phyloP scores from a whole-genome alignment of 345 rosid species.

The Populus deltoides region DNA sequence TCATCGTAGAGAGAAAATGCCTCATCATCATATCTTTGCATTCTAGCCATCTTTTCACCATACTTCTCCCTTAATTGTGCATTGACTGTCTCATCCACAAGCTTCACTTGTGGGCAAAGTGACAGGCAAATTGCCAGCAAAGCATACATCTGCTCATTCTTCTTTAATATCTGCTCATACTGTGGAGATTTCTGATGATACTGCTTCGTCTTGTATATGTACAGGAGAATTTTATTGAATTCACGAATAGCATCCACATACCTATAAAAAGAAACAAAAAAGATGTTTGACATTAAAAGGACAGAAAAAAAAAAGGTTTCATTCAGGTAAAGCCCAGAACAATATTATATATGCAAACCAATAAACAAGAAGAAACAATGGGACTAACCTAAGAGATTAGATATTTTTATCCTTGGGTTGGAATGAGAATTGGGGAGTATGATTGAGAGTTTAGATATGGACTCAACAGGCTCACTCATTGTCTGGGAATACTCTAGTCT shows the following conservation, averaged over 20 bases:
- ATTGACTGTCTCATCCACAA: conserved; percentile 87
- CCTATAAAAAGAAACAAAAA: conserved; percentile 33
- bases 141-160: conserved; percentile 99
- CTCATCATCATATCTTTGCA: conserved; percentile 92
- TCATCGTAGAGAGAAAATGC: conserved; percentile 82
- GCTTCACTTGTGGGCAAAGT: conserved; percentile 88
- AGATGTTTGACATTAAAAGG: conserved; percentile 8
- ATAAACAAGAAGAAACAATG: background rate
- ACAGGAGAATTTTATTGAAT: conserved; percentile 87
- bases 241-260: conserved; percentile 94
- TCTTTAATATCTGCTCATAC: conserved; percentile 91
- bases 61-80: conserved; percentile 88
- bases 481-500: background rate
- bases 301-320: background rate
- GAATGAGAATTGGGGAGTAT: background rate
- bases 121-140: conserved; percentile 78
- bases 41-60: conserved; percentile 93
- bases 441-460: background rate
- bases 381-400: background rate
- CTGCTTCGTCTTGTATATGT: conserved; percentile 92
- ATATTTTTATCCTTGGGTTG: background rate
- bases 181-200: conserved; percentile 89
- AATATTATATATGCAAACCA: background rate
- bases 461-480: background rate
- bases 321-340: background rate